Base-by-base conservation (phyloP, 2,329 filamentous ascomycete species). In the Fusarium sulawesiense region DNA sequence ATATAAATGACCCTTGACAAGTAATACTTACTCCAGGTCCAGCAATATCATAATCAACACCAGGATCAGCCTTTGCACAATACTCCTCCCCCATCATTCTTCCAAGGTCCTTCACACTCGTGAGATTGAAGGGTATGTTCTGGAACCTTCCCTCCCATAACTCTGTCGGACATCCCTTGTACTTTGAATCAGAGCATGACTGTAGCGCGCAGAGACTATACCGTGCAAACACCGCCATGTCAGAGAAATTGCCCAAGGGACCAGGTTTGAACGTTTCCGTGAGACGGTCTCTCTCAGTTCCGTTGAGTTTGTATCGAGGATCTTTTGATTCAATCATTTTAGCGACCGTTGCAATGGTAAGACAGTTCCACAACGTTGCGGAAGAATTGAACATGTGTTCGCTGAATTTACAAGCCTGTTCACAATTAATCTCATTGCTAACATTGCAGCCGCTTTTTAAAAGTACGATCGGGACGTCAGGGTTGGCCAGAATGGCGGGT, bases 321-420 rank as follows among this genome's bases (percentile, higher is more conserved):
- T 13, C 6, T 2, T 32, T 18, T 3, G n/a, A 10, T 14, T 32
- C 55, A 6, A 45, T 14, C 29, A 48, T 47, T 20, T 56, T 44
- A 2, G 66, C 20, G 1, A 70, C 66, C 0, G 63, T 64, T 2
- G 68, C 62, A 2, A 70, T 9, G 0, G 68, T 42, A 0, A 70
- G 34, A 0, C 68, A 70, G 44, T 70, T 70, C 66, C 51, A 67
- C 5, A 70, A 11, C 3, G 60, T 70, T 4, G 57, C 54, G 4
- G 67, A 27, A 3, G 25, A 60, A 0, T 27, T 23, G n/a, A 70
- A 70, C 57, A 70, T 46, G 4, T 14, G 2, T 0, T 18, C 4
- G 4, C 2, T 29, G 4, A n/a, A n/a, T 9, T n/a, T 20, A 5
- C 51, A 64, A 0, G 60, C 54, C 2, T 12, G 14, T 4, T 4